These are phyloP conservation scores for Paracoccidioides lutzii DNA, from an alignment of 2,329 filamentous ascomycete genomes.

Conservation along the genomic window DNA sequence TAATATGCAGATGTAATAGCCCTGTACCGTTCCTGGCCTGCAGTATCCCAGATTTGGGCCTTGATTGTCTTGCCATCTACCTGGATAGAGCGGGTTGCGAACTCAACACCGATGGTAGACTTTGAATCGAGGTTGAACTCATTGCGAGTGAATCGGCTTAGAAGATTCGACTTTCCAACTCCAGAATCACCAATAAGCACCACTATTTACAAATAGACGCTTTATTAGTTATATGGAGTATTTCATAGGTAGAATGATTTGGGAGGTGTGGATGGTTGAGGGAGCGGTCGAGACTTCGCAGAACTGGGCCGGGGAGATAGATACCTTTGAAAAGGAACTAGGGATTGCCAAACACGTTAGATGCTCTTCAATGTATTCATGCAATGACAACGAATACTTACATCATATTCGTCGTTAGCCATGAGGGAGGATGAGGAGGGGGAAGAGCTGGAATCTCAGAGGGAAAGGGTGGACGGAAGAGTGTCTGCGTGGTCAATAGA, in stretches of 20 bases:
- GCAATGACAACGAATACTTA: constrained; percentile 40
- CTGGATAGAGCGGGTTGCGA: constrained; percentile 95
- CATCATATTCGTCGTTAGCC: constrained; percentile 99
- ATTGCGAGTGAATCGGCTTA: constrained; percentile 98
- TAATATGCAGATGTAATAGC: constrained; percentile 99
- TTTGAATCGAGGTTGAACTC: constrained; percentile 99
- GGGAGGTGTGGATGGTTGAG: constrained; percentile 5
- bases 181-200: constrained; percentile 98
- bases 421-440: constrained; percentile 40
- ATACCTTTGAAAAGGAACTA: constrained; percentile 96
- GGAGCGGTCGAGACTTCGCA: constrained; percentile 16
- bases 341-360: constrained; percentile 5
- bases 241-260: neutral
- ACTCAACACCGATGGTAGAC: constrained; percentile 98
- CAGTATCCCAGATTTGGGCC: constrained; percentile 99
- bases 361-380: neutral
- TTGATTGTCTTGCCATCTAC: constrained; percentile 99
- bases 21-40: constrained; percentile 95
- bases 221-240: neutral
- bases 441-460: neutral
- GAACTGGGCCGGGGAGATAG: constrained; percentile 17
- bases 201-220: constrained; percentile 42
- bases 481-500: neutral
- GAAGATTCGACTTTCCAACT: constrained; percentile 98
- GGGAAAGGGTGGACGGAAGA: neutral